phyloP scores from a whole-genome alignment of 2,329 filamentous ascomycete species.

The Botrytis pseudocinerea region DNA sequence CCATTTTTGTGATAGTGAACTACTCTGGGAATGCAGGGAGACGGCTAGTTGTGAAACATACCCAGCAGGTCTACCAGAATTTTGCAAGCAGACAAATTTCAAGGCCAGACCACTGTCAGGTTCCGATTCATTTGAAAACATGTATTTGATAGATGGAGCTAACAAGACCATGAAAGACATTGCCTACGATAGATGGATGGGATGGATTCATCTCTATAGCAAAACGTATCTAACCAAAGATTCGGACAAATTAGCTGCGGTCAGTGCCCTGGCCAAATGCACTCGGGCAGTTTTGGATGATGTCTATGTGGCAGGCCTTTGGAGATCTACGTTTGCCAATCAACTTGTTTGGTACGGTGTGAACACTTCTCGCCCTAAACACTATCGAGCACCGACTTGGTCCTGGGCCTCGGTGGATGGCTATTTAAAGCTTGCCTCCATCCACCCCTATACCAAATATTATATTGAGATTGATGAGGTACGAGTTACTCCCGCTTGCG shows the following conservation, averaged over 20 bases:
- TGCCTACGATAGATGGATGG: not conserved
- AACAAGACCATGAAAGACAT: not conserved
- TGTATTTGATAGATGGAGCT: not conserved
- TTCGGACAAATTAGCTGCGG: slow-evolving; percentile 2
- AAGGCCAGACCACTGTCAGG: not conserved
- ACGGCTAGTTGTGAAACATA: not conserved
- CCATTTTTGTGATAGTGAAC: slow-evolving; percentile 19
- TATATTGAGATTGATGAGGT: not conserved
- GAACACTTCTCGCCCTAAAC: fast-evolving
- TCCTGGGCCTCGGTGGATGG: slow-evolving; percentile 8
- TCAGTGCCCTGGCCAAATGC: slow-evolving; percentile 5
- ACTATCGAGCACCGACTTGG: slow-evolving; percentile 17
- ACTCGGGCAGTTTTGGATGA: not conserved
- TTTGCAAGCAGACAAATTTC: not conserved
- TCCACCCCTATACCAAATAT: not conserved
- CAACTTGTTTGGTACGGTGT: not conserved
- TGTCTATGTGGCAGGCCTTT: slow-evolving; percentile 6
- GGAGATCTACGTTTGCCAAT: not conserved
- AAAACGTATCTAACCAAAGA: not conserved
- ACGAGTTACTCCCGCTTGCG: not conserved
- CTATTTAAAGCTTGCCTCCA: fast-evolving
- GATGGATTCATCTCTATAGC: not conserved
- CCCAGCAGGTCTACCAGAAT: not conserved
- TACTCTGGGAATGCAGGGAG: slow-evolving; percentile 25
- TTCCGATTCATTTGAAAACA: not conserved